Percentiles rank a stretch among this genome's conserved stretches.
These are phyloP conservation scores for Gnaphalium uliginosum DNA, from an alignment of 129 eudicot genomes.

Conservation along the genomic window DNA sequence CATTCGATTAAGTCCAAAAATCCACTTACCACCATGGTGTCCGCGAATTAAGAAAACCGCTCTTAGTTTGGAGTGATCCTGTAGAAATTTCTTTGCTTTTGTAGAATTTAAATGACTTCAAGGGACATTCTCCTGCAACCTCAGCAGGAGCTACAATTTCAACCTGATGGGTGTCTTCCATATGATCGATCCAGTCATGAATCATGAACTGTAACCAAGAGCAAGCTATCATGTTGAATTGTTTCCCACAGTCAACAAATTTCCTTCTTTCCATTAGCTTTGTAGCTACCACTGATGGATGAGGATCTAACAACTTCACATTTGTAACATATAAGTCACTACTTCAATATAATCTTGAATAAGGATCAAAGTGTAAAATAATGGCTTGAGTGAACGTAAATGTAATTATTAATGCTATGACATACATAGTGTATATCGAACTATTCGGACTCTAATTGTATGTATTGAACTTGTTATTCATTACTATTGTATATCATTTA, in stretches of 20 bases:
- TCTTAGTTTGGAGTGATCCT: conserved; percentile 30
- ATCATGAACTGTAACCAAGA: conserved; percentile 70
- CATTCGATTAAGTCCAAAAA: neutral
- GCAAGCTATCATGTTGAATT: conserved; percentile 65
- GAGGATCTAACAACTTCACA: conserved; percentile 56
- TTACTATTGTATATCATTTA: too few relatives aligned
- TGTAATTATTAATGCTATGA: too few relatives aligned
- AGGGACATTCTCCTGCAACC: conserved; percentile 47
- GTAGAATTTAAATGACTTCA: conserved; percentile 54
- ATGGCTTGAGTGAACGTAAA: too few relatives aligned
- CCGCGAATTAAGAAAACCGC: conserved; percentile 45
- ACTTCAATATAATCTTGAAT: too few relatives aligned
- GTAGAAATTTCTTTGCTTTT: conserved; percentile 42
- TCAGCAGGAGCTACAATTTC: conserved; percentile 47
- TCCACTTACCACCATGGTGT: conserved; percentile 62
- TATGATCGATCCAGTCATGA: conserved; percentile 69
- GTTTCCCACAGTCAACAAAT: conserved; percentile 44
- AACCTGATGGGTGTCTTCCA: conserved; percentile 63
- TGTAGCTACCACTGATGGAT: conserved; percentile 49
- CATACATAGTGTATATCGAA: too few relatives aligned
- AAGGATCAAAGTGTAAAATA: too few relatives aligned
- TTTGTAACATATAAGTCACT: neutral
- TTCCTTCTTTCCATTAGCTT: conserved; percentile 48
- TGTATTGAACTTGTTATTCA: too few relatives aligned
- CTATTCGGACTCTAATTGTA: too few relatives aligned